Evolutionary conservation across 129 eudicot genomes (phyloP), one percentile per base, ranked within the genome.

Genomic region (Chrysanthemum seticuspe): DNA sequence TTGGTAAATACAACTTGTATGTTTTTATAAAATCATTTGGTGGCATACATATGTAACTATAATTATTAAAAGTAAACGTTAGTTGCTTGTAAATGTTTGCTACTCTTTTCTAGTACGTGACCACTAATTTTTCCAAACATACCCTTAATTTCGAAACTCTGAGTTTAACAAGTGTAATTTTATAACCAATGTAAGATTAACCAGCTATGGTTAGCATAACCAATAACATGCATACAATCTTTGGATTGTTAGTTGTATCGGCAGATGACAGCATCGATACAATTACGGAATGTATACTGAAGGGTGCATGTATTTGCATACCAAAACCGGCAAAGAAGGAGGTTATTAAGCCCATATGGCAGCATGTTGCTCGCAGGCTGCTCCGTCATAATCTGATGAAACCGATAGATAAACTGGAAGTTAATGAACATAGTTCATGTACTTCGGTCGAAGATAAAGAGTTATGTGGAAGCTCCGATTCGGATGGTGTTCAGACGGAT

Each of bases 401-500:
- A 25, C 61, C 13, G 19, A 2, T 29, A 25, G 67, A 55, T 44
- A 54, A 44, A 8, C 57, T 74, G 31, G 79, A 74, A 67, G 40
- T 29, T 58, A 54, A 51, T 34, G 74, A 45, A 47, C 60, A 68
- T 2, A 29, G 36, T 67, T 76, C 68, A 19, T 27, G 61, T 67
- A 70, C 18, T 47, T 47, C 68, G 7, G 62, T 51, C 27, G 74
- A 65, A 56, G 66, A 75, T 4, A 55, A 66, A 66, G 73, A 76
- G 62, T 58, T 76, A 6, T 47, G 44, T 58, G 80, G 74, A 67
- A 76, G 74, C 80, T 58, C 74, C n/a, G 62, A 34, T 50, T 58
- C 74, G 25, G 68, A 64, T 62, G 70, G 62, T 49, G 78, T 27
- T 44, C 29, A 25, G 7, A 29, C 4, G 48, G 68, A 60, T 53